Base-by-base conservation (phyloP, 2,329 filamentous ascomycete genomes). In the Paramyrothecium sp. region DNA sequence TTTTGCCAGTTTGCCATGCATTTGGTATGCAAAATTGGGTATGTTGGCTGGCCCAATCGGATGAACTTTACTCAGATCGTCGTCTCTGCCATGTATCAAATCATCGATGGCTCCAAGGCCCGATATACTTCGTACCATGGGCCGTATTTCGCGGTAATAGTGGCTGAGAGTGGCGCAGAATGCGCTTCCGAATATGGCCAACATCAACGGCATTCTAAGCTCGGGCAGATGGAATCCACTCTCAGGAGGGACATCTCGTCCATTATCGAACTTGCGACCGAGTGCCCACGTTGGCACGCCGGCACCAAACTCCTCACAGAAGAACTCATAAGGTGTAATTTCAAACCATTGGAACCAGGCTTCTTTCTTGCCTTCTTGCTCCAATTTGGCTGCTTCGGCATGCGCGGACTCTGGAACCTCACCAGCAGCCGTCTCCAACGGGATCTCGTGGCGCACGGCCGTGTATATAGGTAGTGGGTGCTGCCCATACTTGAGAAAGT, bases 331-430 rank as follows among this genome's bases (percentile, higher is more conserved):
- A 0, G 94, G 94, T 0, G 92, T 96, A 66, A 94, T 89, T 68
- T 99, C 95, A 64, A 95, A 97, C 94, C 95, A 98, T 67, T 99
- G 94, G 66, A 98, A 99, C 91, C 93, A 98, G 2, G 92, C 83
- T 67, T 96, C 89, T 58, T 81, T 80, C 67, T 76, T 85, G 11
- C 82, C 78, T 53, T 76, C 71, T 61, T 79, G 76, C 63, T 86
- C 83, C 1, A 77, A 80, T 20, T 75, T 73, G 58, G 87, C 81
- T 1, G 78, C 54, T 34, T 74, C 51, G 67, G 69, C 17, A 59
- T 61, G 2, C 61, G 26, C 30, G 20, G 52, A 64, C 20, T 46
- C 53, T 52, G 16, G 48, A 57, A 38, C 62, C 55, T 5, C 23
- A 19, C 68, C 55, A 64, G 68, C 5, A 65, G 68, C 60, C 4